Conservation (phyloP, 257 asterid species). For the Primulina huaijiensis region DNA sequence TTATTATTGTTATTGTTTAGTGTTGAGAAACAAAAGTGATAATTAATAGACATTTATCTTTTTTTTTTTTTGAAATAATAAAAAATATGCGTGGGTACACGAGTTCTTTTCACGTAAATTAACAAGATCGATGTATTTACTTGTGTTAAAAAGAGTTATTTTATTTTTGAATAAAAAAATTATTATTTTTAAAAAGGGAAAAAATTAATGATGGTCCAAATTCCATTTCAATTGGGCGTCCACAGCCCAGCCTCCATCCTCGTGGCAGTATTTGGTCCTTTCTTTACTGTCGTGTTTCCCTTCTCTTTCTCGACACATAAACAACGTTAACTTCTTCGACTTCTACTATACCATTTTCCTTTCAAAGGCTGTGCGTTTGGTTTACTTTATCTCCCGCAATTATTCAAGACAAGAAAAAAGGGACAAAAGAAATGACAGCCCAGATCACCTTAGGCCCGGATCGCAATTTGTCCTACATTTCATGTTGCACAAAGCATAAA, state of each 20-base stretch:
- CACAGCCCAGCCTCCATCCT: constrained; percentile 25
- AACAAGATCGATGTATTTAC: too few relatives aligned
- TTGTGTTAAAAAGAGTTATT: too few relatives aligned
- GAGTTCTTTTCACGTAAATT: too few relatives aligned
- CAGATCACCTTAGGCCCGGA: constrained; percentile 46
- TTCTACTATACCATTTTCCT: constrained; percentile 15
- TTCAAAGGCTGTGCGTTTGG: constrained; percentile 11
- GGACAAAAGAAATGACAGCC: constrained; percentile 34
- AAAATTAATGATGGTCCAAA: background rate
- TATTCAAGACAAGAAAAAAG: background rate
- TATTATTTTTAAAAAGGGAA: too few relatives aligned
- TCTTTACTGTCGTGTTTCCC: constrained; percentile 28
- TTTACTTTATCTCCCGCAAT: constrained; percentile 1
- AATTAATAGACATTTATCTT: too few relatives aligned
- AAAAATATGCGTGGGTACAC: too few relatives aligned
- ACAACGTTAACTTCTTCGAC: constrained; percentile 12
- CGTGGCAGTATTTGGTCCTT: constrained; percentile 56
- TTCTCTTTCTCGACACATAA: constrained; percentile 23
- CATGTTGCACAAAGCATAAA: constrained; percentile 28
- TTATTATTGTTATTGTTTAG: too few relatives aligned
- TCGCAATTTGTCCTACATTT: constrained; percentile 28
- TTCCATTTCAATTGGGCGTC: constrained; percentile 35
- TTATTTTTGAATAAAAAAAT: too few relatives aligned
- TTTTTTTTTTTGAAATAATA: too few relatives aligned
- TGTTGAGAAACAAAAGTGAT: too few relatives aligned